Base-by-base conservation (phyloP, 1,284 basidiomycete genomes). In the Ganoderma sinense region DNA sequence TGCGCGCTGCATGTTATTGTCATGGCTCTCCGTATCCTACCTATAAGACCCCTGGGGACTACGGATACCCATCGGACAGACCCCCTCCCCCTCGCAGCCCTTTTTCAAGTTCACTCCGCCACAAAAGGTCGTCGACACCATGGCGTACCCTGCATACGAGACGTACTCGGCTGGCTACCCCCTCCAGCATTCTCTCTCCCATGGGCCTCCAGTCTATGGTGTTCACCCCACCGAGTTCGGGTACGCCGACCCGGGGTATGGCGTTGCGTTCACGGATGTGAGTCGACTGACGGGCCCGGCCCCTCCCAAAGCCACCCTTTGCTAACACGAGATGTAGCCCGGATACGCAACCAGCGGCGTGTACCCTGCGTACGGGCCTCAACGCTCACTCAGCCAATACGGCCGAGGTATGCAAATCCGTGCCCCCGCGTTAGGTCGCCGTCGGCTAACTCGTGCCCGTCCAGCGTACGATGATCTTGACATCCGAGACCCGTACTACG, bases 391-490 rank as follows among this genome's bases (percentile, higher is more conserved):
- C 31, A 79, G 78, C 67, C 75, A 76, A 59, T 79, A 76, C 64
- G 71, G 68, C 26, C 64, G 71, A 71, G 68, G 75, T 76, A 26
- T 67, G 72, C 69, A n/a, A 55, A 73, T 80, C 80, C 33, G 13
- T 78, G 60, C 78, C 78, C 75, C 8, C 41, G 26, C 29, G 29
- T 62, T 63, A 10, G 36, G 36, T 39, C 36, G 36, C 36, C 36
- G 63, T 60, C 20, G 60, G 62, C 62, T 59, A 11, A 64, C 61
- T 16, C 33, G 7, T 45, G 55, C 26, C 23, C 48, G 41, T 51
- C n/a, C 76, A 86, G 87, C 85, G 39, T 87, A 86, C 77, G 87
- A 88, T 66, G 85, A 88, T 70, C 76, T 83, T 33, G 82, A 80
- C 65, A 68, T 81, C 23, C 40, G 73, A 63, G 71, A 74, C 61